Percentiles rank a stretch among this genome's conserved stretches.
Evolutionary conservation across 2,329 filamentous ascomycete species (phyloP).

Genomic region (Aspergillus oerlinghausenensis): DNA sequence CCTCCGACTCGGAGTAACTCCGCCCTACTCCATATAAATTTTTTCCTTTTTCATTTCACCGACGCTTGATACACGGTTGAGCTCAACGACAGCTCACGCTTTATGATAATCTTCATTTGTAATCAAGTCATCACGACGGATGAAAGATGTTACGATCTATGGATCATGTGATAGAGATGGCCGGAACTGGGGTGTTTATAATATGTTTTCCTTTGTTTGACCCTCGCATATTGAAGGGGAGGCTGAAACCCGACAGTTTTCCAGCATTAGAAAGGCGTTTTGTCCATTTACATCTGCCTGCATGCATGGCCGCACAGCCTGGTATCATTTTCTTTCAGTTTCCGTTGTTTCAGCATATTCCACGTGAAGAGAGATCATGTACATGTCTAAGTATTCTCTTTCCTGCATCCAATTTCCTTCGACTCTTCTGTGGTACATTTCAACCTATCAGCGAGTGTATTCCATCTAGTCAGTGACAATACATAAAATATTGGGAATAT

Average conservation of each 20-base stretch:
- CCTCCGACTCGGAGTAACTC: constrained; percentile 8
- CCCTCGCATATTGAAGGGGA: constrained; percentile 12
- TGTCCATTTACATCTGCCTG: constrained; percentile 5
- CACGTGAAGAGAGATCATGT: background rate
- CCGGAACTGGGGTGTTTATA: constrained; percentile 21
- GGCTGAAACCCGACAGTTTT: constrained; percentile 18
- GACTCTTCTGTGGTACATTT: background rate
- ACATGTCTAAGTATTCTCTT: constrained; percentile 11
- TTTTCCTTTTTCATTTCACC: constrained; percentile 8
- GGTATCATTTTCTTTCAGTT: constrained; percentile 1
- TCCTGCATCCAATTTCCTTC: constrained; percentile 3
- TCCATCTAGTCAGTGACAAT: background rate
- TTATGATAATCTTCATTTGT: constrained; percentile 12
- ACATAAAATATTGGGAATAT: background rate
- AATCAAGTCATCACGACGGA: constrained; percentile 27
- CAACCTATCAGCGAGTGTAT: background rate
- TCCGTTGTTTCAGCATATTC: constrained; percentile 10
- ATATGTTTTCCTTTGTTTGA: constrained; percentile 12
- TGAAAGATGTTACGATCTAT: constrained; percentile 40
- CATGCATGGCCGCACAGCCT: background rate
- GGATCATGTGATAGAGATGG: constrained; percentile 39
- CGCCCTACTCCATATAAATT: constrained; percentile 1
- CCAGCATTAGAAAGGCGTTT: constrained; percentile 27
- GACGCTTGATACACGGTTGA: constrained; percentile 4
- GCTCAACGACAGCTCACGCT: background rate